phyloP scores from a whole-genome alignment of 257 asterid genomes.

The Solanum lycopersicoides region DNA sequence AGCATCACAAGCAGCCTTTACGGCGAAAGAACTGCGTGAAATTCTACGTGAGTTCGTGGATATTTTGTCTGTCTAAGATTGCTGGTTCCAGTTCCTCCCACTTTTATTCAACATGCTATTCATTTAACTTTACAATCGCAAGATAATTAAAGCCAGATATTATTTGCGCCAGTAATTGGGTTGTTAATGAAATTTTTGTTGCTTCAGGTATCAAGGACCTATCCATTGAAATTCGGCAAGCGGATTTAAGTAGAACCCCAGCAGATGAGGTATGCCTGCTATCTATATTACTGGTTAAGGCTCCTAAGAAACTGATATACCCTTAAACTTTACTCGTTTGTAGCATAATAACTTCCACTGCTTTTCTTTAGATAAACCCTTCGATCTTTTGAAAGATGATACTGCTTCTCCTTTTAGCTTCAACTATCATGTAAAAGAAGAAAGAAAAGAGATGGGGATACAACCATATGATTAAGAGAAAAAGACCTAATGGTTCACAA shows the following conservation, averaged over 20 bases:
- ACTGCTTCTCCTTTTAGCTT: not conserved
- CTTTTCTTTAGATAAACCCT: not conserved
- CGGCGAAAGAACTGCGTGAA: slow-evolving; percentile 93
- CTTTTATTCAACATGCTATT: not conserved
- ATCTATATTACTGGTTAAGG: not conserved
- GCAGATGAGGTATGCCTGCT: slow-evolving; percentile 64
- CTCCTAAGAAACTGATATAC: not conserved
- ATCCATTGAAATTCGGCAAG: slow-evolving; percentile 34
- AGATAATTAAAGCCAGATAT: not conserved
- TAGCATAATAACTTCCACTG: not conserved
- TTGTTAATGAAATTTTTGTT: not conserved
- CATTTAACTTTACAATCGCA: not conserved
- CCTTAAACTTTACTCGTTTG: not conserved
- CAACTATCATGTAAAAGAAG: not conserved
- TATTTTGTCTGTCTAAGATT: not conserved
- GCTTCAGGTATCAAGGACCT: slow-evolving; percentile 64
- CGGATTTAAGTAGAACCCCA: slow-evolving; percentile 53
- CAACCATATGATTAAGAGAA: not conserved
- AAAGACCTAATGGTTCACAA: not conserved
- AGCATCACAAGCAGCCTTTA: slow-evolving; percentile 92
- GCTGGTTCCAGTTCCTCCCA: not conserved
- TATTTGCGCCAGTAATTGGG: not conserved
- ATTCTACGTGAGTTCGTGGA: slow-evolving; percentile 45
- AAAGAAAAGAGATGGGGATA: not conserved
- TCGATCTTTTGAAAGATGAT: not conserved